These are phyloP conservation scores for Podila epigama DNA, from an alignment of 192 early-diverging fungal species.

Conservation along the genomic window DNA sequence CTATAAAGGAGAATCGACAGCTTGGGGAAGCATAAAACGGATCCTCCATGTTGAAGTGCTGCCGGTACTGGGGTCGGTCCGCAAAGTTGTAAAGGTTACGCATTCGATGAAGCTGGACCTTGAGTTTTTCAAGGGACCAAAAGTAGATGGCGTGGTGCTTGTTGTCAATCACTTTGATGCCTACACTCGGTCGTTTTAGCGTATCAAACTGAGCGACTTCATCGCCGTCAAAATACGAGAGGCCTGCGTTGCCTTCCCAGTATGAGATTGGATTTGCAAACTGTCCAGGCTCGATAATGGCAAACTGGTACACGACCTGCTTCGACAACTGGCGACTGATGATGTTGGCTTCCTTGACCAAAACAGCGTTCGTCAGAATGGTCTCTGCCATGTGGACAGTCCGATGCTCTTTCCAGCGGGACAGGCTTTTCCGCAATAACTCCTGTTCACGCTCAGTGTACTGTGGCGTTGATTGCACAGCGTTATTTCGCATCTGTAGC, in stretches of 20 bases:
- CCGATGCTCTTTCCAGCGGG: constrained; percentile 59
- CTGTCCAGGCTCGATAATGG: constrained; percentile 71
- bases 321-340: constrained; percentile 86
- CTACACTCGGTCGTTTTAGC: constrained; percentile 59
- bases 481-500: constrained; percentile 6
- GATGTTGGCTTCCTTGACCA: constrained; percentile 92
- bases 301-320: constrained; percentile 86
- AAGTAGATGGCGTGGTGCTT: constrained; percentile 62
- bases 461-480: constrained; percentile 2
- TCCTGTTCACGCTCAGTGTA: constrained; percentile 52
- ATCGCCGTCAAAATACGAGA: constrained; percentile 58
- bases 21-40: constrained; percentile 65
- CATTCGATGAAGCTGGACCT: constrained; percentile 74
- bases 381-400: constrained; percentile 71
- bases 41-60: constrained; percentile 68
- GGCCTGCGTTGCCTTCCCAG: constrained; percentile 58
- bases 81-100: constrained; percentile 69
- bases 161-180: constrained; percentile 60
- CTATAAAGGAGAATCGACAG: constrained; percentile 62
- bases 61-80: constrained; percentile 64
- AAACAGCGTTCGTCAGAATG: constrained; percentile 72
- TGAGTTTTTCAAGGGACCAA: constrained; percentile 73
- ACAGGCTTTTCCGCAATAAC: constrained; percentile 43
- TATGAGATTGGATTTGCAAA: constrained; percentile 55
- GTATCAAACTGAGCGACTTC: constrained; percentile 56